Percentiles rank a stretch among this genome's conserved stretches.
These are phyloP conservation scores for Ceratocystis alfenasii DNA, from an alignment of 2,329 filamentous ascomycete species.

Conservation along the genomic window DNA sequence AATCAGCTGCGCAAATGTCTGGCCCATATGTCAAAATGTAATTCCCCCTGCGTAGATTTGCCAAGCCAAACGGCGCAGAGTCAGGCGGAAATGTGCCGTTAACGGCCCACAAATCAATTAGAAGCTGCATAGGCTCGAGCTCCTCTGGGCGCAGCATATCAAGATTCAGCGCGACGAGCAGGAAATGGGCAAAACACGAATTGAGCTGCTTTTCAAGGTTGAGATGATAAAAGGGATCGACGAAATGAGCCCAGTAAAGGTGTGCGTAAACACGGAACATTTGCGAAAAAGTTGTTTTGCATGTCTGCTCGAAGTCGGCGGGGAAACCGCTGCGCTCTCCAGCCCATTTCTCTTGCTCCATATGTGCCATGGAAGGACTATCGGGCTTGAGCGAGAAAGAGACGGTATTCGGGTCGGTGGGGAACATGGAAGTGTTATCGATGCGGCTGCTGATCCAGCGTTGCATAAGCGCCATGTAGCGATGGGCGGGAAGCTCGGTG, in stretches of 20 bases:
- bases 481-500: slow-evolving; percentile 66
- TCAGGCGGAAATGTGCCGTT: slow-evolving; percentile 63
- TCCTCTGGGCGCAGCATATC: slow-evolving; percentile 64
- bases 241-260: slow-evolving; percentile 76
- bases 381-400: slow-evolving; percentile 43
- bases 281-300: slow-evolving; percentile 72
- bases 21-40: slow-evolving; percentile 27
- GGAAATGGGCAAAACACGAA: slow-evolving; percentile 61
- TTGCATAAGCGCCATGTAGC: slow-evolving; percentile 75
- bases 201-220: slow-evolving; percentile 57
- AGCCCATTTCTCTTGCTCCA: slow-evolving; percentile 50
- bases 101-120: slow-evolving; percentile 67
- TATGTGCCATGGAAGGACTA: slow-evolving; percentile 35
- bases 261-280: slow-evolving; percentile 88
- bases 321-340: slow-evolving; percentile 75
- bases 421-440: slow-evolving; percentile 65
- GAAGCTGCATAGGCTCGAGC: slow-evolving; percentile 69
- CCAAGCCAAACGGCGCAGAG: slow-evolving; percentile 41
- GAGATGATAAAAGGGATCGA: slow-evolving; percentile 59
- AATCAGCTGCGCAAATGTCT: slow-evolving; percentile 21
- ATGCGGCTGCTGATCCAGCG: slow-evolving; percentile 80
- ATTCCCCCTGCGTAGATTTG: slow-evolving; percentile 38
- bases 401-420: slow-evolving; percentile 53
- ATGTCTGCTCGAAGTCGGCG: slow-evolving; percentile 61
- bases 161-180: slow-evolving; percentile 54